These are phyloP conservation scores for Pseudogymnoascus sp. DNA, from an alignment of 2,329 filamentous ascomycete species.

Conservation along the genomic window DNA sequence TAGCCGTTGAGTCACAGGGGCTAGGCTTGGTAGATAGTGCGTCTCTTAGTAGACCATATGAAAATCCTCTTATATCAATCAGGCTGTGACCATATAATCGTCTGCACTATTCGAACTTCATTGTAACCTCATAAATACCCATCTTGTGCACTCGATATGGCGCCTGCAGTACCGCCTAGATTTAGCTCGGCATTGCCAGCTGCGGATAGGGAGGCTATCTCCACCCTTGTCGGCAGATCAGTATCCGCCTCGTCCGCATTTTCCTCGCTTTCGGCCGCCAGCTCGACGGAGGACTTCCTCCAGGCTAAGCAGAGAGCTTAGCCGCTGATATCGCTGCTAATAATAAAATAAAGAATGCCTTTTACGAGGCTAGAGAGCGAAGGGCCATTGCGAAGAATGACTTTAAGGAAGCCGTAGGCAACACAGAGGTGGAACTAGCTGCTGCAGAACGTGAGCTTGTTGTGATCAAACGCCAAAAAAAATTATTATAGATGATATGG, in stretches of 20 bases:
- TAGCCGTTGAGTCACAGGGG: no score
- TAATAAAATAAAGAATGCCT: not conserved
- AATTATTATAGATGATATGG: no score
- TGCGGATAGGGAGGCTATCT: no score
- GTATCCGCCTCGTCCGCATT: slow-evolving; percentile 2
- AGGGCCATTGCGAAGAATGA: not conserved
- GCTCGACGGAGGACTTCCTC: slow-evolving; percentile 10
- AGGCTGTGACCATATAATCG: no score
- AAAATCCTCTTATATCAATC: no score
- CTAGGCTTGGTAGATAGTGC: no score
- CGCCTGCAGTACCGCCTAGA: no score
- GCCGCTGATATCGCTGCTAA: slow-evolving; percentile 7
- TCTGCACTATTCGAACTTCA: no score
- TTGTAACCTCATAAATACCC: no score
- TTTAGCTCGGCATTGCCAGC: no score
- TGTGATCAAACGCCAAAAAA: slow-evolving; percentile 12
- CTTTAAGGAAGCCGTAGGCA: not conserved
- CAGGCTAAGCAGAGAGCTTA: slow-evolving; percentile 11
- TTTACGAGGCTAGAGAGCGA: slow-evolving; percentile 6
- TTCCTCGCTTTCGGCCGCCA: slow-evolving; percentile 11
- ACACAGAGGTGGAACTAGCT: not conserved
- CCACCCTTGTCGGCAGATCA: not conserved
- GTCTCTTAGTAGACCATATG: no score
- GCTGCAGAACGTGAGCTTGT: slow-evolving; percentile 9
- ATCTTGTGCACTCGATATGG: no score